Evolutionary conservation across 1,284 basidiomycete species (phyloP).

Genomic region (Fistulina hepatica): DNA sequence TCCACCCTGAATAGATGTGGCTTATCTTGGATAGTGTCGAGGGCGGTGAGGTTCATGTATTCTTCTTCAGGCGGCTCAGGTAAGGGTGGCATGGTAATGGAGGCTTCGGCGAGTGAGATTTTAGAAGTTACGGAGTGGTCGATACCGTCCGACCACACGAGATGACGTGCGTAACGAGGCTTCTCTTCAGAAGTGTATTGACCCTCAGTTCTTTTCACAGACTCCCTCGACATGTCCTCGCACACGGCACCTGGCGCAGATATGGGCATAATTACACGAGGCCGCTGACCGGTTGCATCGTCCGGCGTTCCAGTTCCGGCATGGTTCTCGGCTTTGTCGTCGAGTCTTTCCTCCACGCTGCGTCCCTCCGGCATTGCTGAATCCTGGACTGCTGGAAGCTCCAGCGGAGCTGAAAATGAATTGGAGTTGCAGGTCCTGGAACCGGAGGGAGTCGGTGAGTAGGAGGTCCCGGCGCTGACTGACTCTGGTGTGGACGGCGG

Average conservation of each 20-base stretch:
- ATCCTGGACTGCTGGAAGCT: no score
- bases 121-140: no score
- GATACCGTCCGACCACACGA: no score
- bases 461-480: conserved; percentile 14
- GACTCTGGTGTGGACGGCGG: conserved; percentile 18
- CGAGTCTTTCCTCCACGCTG: no score
- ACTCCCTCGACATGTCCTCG: no score
- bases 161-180: conserved; percentile 13
- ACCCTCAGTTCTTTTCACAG: no score
- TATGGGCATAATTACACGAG: conserved; percentile 12
- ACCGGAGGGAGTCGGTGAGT: conserved; percentile 16
- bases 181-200: neutral
- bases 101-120: conserved; percentile 17
- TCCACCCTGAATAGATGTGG: conserved; percentile 25
- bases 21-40: conserved; percentile 16
- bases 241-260: conserved; percentile 13
- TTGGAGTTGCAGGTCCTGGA: conserved; percentile 12
- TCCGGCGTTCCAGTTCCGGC: neutral
- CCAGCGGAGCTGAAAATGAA: no score
- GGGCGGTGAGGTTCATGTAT: conserved; percentile 10
- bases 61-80: conserved; percentile 12
- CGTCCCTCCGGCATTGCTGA: no score
- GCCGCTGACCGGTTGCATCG: neutral
- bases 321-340: neutral
- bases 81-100: conserved; percentile 14